These are phyloP conservation scores for Penicillium odoratum DNA, from an alignment of 495 filamentous ascomycete species.

Conservation along the genomic window DNA sequence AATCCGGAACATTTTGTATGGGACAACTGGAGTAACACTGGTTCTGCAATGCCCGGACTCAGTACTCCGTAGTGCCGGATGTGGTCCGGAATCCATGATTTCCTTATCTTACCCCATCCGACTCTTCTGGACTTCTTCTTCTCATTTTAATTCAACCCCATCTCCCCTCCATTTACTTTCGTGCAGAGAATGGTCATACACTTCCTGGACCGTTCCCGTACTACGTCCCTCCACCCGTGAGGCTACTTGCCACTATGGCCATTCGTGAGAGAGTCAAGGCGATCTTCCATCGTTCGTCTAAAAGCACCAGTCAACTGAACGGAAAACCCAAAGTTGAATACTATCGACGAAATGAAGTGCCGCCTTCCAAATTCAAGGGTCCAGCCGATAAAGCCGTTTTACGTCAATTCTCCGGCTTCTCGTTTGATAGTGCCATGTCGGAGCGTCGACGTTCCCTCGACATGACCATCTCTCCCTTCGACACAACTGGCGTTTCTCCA, in stretches of 20 bases:
- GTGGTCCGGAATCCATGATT: conserved; percentile 4
- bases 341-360: conserved; percentile 51
- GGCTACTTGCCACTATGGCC: conserved; percentile 34
- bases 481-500: conserved; percentile 29
- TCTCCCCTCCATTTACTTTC: neutral
- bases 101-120: conserved; percentile 4
- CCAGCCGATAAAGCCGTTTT: conserved; percentile 45
- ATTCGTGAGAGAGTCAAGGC: conserved; percentile 47
- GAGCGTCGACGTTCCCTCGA: conserved; percentile 40
- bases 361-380: conserved; percentile 53
- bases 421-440: conserved; percentile 42
- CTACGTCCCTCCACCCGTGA: conserved; percentile 44
- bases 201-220: conserved; percentile 7
- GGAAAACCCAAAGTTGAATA: conserved; percentile 50
- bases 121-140: neutral
- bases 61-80: conserved; percentile 1
- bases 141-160: conserved; percentile 1
- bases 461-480: conserved; percentile 41
- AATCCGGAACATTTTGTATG: too few relatives aligned
- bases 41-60: neutral
- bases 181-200: conserved; percentile 22
- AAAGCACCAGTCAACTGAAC: conserved; percentile 31
- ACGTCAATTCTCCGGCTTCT: conserved; percentile 44
- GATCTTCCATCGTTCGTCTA: conserved; percentile 38
- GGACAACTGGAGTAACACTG: neutral